These are phyloP conservation scores for Sporothrix globosa DNA, from an alignment of 2,329 filamentous ascomycete genomes.

Conservation along the genomic window DNA sequence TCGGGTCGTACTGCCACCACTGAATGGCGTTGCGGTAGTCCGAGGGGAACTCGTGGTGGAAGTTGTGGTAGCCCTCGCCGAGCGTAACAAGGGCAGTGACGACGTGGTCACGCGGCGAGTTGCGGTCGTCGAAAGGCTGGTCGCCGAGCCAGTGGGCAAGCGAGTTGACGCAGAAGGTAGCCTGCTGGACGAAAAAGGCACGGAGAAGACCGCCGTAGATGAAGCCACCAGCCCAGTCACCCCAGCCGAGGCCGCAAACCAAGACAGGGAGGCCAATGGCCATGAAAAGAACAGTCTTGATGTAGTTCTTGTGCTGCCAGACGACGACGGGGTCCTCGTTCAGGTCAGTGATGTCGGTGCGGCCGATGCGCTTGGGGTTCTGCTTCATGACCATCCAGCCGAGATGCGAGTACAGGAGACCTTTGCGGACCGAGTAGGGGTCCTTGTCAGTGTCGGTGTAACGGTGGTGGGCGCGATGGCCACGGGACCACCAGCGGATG, in stretches of 20 bases:
- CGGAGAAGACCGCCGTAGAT: conserved; percentile 84
- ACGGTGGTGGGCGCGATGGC: conserved; percentile 84
- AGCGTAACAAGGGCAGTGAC: conserved; percentile 84
- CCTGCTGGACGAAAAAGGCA: conserved; percentile 88
- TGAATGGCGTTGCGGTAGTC: conserved; percentile 91
- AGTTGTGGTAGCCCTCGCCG: conserved; percentile 88
- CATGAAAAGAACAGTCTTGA: conserved; percentile 78
- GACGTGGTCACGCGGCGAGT: conserved; percentile 85
- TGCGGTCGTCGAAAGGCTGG: conserved; percentile 90
- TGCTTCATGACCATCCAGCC: conserved; percentile 95
- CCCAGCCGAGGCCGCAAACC: conserved; percentile 77
- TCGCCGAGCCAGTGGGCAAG: conserved; percentile 89
- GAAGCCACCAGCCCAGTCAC: conserved; percentile 79
- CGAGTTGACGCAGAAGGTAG: conserved; percentile 91
- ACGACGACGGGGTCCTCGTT: conserved; percentile 84
- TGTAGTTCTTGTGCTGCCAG: conserved; percentile 86
- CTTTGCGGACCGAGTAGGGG: conserved; percentile 88
- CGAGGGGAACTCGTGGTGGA: conserved; percentile 92
- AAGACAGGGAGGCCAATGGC: conserved; percentile 74
- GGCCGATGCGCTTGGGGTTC: conserved; percentile 85
- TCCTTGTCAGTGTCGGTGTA: conserved; percentile 94
- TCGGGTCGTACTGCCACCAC: conserved; percentile 91
- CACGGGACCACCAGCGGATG: conserved; percentile 85
- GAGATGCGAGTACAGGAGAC: conserved; percentile 79
- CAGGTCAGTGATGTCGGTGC: conserved; percentile 84